Evolutionary conservation across 306 rosid species (phyloP), one percentile per base, ranked within the genome.

Genomic region (Cucurbita maxima): DNA sequence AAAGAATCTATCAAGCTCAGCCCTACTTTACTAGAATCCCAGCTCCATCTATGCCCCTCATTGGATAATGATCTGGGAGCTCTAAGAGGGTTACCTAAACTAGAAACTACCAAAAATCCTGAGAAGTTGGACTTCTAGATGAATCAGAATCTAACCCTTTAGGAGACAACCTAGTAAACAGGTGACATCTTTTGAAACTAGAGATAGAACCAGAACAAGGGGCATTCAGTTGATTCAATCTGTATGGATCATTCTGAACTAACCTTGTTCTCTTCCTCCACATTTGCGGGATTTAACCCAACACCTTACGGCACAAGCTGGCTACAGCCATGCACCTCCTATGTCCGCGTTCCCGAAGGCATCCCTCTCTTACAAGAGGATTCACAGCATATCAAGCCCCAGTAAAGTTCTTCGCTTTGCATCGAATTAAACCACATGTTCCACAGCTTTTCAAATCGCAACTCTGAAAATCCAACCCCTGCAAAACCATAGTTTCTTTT

Each of bases 201-300:
- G 96, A 72, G 78, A 78, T 84, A 4, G 81, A 83, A 76, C 80
- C 83, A 53, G 83, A 64, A 76, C 85, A 88, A 79, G 80, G 48
- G 6, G 37, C 74, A 72, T 84, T 53, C 53, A 62, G 56, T 50
- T 76, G 86, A 77, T 78, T 87, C 96, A 87, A 86, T 45, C 68
- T 80, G 78, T 89, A 80, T 61, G 86, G 96, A 76, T 86, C 96
- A 81, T 87, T 91, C 81, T 82, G 92, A 77, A 75, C 52, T 45
- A 96, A 89, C 80, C 91, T 86, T 78, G 82, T 87, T 75, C 91
- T 89, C 92, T 91, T 87, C 84, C 91, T 89, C 88, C 86, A 78
- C 97, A 86, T 91, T 84, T 8, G 2, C 25, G 25, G 25, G 25
- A 25, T 2, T 25, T 25, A 25, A 25, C 25, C 25, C 25, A 25